These are phyloP conservation scores for Penicillium fuscoglaucum DNA, from an alignment of 2,329 filamentous ascomycete genomes.

Conservation along the genomic window DNA sequence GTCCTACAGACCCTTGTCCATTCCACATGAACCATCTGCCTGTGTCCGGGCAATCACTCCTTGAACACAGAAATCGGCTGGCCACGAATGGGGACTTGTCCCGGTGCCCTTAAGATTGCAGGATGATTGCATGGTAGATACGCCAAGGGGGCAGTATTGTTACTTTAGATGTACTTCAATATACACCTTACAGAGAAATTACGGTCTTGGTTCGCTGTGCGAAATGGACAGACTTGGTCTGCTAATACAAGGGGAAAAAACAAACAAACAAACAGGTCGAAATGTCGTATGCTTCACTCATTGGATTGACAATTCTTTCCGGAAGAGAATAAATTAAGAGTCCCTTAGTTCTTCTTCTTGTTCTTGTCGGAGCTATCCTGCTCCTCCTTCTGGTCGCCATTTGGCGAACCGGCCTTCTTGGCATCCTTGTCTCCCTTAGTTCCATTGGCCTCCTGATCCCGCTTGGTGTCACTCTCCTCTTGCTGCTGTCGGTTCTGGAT, in stretches of 20 bases:
- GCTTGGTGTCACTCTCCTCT: constrained; percentile 85
- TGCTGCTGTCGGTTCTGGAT: constrained; percentile 97
- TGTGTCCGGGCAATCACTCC: not conserved
- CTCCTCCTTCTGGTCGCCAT: constrained; percentile 58
- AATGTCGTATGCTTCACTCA: constrained; percentile 31
- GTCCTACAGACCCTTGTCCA: not conserved
- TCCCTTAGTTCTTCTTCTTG: constrained; percentile 53
- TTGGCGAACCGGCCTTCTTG: constrained; percentile 50
- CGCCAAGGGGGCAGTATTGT: not conserved
- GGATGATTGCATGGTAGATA: not conserved
- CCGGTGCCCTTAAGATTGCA: not conserved
- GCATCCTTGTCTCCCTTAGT: constrained; percentile 64
- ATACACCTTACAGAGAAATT: not conserved
- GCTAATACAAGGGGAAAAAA: not conserved
- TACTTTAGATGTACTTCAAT: not conserved
- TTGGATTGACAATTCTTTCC: constrained; percentile 10
- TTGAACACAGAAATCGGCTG: not conserved
- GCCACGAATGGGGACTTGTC: not conserved
- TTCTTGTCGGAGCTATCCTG: constrained; percentile 57
- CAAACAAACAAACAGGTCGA: constrained; percentile 3
- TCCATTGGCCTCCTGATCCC: constrained; percentile 65
- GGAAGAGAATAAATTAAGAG: constrained; percentile 6
- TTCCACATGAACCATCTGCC: not conserved
- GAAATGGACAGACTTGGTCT: not conserved
- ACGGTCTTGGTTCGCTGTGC: not conserved